These are phyloP conservation scores for Erythrobasidium hasegawianum DNA, from an alignment of 1,284 basidiomycete genomes.

Conservation along the genomic window DNA sequence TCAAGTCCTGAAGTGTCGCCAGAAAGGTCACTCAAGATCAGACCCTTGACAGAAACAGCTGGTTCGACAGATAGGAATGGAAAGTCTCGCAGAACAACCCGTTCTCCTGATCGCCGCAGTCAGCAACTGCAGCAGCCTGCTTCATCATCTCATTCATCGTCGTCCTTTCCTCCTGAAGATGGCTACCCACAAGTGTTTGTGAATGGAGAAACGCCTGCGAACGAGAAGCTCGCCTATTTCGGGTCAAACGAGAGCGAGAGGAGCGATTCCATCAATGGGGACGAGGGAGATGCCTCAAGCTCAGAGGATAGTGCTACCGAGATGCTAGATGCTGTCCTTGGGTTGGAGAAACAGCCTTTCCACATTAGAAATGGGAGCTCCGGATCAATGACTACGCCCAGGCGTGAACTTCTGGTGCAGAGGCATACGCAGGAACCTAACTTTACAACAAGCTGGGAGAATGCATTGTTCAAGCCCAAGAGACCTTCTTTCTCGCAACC, in stretches of 20 bases:
- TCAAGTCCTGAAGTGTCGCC: constrained; percentile 28
- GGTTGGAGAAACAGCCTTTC: background rate
- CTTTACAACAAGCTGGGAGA: constrained; percentile 18
- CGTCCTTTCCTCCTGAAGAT: background rate
- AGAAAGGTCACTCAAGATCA: constrained; percentile 10
- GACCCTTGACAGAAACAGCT: constrained; percentile 17
- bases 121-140: too few species aligned
- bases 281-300: constrained; percentile 27
- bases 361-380: background rate
- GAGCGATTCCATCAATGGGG: constrained; percentile 10
- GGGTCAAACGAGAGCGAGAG: constrained; percentile 32
- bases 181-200: constrained; percentile 5
- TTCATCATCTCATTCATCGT: background rate
- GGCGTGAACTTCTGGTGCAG: constrained; percentile 27
- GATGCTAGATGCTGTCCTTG: constrained; percentile 13
- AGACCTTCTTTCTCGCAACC: constrained; percentile 6
- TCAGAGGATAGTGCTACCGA: constrained; percentile 29
- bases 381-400: background rate
- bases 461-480: constrained; percentile 18
- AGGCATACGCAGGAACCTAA: constrained; percentile 10
- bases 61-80: background rate
- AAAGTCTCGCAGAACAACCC: constrained; percentile 10
- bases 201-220: constrained; percentile 15
- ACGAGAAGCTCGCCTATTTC: constrained; percentile 25
- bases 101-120: constrained; percentile 1